Percentiles rank a stretch among this genome's conserved stretches.
Evolutionary conservation across 1,284 basidiomycete genomes (phyloP).

Genomic region (Apiotrichum sp.): DNA sequence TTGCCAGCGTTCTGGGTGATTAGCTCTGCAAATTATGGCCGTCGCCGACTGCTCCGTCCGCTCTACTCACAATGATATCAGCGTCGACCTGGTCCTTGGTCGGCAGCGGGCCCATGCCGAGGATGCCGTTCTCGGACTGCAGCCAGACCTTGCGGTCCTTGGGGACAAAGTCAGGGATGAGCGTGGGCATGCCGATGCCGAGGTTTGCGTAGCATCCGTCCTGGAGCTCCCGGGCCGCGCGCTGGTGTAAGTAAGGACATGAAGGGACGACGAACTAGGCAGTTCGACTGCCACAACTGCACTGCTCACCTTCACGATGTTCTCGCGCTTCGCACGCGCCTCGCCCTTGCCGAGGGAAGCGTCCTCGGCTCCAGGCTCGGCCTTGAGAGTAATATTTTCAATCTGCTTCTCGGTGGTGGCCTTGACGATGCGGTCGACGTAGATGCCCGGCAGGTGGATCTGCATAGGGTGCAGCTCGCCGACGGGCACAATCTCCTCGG

Average conservation of each 20-base stretch:
- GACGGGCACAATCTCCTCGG: constrained; percentile 83
- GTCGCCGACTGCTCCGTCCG: no score
- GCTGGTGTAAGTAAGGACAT: constrained; percentile 23
- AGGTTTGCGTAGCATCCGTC: constrained; percentile 78
- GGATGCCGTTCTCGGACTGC: constrained; percentile 87
- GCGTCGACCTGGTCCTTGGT: constrained; percentile 76
- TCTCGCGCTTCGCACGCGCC: constrained; percentile 52
- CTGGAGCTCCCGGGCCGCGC: constrained; percentile 79
- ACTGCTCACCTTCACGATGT: constrained; percentile 53
- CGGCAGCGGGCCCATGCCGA: constrained; percentile 93
- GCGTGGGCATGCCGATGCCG: constrained; percentile 78
- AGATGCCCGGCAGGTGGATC: constrained; percentile 75
- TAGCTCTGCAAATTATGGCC: no score
- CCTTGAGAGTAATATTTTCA: constrained; percentile 58
- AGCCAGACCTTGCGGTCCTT: constrained; percentile 76
- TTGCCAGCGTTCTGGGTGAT: constrained; percentile 84
- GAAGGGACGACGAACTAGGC: no score
- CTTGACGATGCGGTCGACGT: constrained; percentile 77
- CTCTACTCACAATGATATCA: constrained; percentile 61
- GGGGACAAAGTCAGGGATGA: constrained; percentile 78
- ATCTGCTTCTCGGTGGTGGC: constrained; percentile 72
- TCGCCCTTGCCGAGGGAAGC: constrained; percentile 45
- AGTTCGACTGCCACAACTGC: no score
- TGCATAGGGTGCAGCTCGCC: constrained; percentile 77
- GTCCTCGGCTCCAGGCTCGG: constrained; percentile 30